phyloP scores from a whole-genome alignment of 495 filamentous ascomycete species.

The Aspergillus baeticus region DNA sequence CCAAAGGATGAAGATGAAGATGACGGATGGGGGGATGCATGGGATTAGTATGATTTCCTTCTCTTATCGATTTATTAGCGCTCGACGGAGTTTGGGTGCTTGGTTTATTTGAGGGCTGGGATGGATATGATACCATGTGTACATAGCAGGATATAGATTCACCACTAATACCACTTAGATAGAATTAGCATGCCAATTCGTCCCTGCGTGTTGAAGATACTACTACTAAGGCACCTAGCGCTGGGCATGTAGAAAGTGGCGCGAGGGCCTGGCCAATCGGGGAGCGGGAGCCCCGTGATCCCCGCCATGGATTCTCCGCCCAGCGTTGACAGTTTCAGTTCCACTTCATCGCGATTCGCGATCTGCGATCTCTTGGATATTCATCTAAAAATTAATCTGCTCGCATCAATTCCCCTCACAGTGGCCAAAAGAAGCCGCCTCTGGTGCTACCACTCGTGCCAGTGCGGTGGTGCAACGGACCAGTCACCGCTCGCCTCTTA shows the following conservation, averaged over 20 bases:
- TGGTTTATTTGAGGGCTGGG: not conserved
- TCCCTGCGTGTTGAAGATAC: no score
- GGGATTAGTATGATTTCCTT: slow-evolving; percentile 36
- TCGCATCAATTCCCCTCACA: not conserved
- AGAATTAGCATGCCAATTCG: no score
- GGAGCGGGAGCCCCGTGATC: slow-evolving; percentile 16
- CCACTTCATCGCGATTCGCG: not conserved
- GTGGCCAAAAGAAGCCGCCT: not conserved
- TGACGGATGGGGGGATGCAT: slow-evolving; percentile 59
- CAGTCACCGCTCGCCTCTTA: slow-evolving; percentile 7
- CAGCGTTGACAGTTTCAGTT: not conserved
- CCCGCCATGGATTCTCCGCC: slow-evolving; percentile 1
- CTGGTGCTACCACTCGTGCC: not conserved
- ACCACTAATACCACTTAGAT: not conserved
- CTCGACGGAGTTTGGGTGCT: not conserved
- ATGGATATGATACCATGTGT: slow-evolving; percentile 6
- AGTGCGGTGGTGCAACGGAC: slow-evolving; percentile 1
- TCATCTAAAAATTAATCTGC: not conserved
- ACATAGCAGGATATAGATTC: not conserved
- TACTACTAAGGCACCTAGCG: no score
- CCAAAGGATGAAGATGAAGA: slow-evolving; percentile 49
- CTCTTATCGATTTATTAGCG: not conserved
- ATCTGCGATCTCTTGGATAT: not conserved
- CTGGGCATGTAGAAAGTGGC: no score
- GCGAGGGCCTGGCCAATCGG: slow-evolving; percentile 4